These are phyloP conservation scores for Cyberlindnera xishuangbannaensis DNA, from an alignment of 805 yeast genomes.

Conservation along the genomic window DNA sequence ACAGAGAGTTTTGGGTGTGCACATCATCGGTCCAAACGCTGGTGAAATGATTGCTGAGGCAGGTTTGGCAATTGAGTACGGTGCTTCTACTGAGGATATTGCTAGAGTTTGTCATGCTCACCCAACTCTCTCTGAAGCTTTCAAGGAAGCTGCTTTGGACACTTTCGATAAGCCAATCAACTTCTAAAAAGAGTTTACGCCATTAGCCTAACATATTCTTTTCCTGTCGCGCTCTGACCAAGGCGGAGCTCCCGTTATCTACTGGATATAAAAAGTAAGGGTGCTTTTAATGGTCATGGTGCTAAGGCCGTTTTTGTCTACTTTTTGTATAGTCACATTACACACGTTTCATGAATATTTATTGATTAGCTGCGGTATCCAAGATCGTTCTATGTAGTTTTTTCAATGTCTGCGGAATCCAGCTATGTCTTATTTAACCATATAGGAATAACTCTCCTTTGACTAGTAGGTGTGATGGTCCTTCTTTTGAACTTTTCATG, in stretches of 20 bases:
- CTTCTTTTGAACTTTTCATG: too few species aligned
- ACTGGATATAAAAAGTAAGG: too few species aligned
- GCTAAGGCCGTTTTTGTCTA: not conserved
- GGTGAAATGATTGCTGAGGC: constrained; percentile 99
- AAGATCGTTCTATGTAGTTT: too few species aligned
- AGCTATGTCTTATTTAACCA: too few species aligned
- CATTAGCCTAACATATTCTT: not conserved
- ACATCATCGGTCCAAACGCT: constrained; percentile 96
- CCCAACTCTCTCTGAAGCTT: constrained; percentile 96
- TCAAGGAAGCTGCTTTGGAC: constrained; percentile 95
- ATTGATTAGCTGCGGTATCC: constrained; percentile 1
- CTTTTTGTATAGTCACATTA: not conserved
- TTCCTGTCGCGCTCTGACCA: not conserved
- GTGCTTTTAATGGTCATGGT: not conserved
- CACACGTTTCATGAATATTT: constrained; percentile 2
- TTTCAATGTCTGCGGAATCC: too few species aligned
- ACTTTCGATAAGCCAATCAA: constrained; percentile 90
- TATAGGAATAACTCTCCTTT: too few species aligned
- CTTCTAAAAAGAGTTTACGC: constrained; percentile 37
- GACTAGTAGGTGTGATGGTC: too few species aligned
- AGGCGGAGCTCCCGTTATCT: not conserved
- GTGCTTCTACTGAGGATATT: constrained; percentile 96
- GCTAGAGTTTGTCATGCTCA: constrained; percentile 98
- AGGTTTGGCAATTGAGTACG: constrained; percentile 95
- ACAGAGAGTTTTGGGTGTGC: constrained; percentile 92